These are phyloP conservation scores for Diaporthe sp. DNA, from an alignment of 2,329 filamentous ascomycete genomes.

Conservation along the genomic window DNA sequence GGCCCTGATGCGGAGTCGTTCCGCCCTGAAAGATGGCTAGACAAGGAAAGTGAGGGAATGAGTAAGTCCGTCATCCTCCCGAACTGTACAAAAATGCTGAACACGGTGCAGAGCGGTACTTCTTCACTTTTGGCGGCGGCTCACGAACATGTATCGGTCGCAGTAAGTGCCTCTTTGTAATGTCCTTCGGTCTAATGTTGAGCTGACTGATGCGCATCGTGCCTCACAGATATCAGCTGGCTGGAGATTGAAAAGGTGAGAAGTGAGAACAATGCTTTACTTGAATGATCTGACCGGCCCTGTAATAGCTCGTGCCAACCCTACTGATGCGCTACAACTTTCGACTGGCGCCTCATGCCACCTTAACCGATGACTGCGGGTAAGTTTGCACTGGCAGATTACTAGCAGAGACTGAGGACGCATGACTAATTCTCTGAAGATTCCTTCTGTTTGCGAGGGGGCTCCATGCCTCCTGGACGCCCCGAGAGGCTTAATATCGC, in stretches of 20 bases:
- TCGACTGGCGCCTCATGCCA: background rate
- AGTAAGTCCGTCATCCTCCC: background rate
- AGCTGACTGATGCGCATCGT: background rate
- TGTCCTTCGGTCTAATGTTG: background rate
- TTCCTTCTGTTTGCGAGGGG: background rate
- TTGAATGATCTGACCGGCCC: background rate
- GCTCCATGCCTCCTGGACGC: background rate
- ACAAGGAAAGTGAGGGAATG: background rate
- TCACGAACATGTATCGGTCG: background rate
- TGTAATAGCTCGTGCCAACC: background rate
- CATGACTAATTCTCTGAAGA: background rate
- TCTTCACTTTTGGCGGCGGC: background rate
- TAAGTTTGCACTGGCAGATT: background rate
- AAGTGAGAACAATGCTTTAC: background rate
- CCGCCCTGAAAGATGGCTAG: background rate
- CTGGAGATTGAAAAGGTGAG: conserved; percentile 2
- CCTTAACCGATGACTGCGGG: background rate
- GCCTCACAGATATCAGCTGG: background rate
- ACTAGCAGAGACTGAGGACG: background rate
- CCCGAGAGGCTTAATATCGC: background rate
- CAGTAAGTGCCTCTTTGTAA: background rate
- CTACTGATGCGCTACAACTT: background rate
- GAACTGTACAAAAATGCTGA: background rate
- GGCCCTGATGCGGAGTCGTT: background rate
- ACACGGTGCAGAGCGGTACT: background rate